Evolutionary conservation across 1,284 basidiomycete genomes (phyloP), one percentile per base, ranked within the genome.

Genomic region (Cryptococcus jaspeensis): DNA sequence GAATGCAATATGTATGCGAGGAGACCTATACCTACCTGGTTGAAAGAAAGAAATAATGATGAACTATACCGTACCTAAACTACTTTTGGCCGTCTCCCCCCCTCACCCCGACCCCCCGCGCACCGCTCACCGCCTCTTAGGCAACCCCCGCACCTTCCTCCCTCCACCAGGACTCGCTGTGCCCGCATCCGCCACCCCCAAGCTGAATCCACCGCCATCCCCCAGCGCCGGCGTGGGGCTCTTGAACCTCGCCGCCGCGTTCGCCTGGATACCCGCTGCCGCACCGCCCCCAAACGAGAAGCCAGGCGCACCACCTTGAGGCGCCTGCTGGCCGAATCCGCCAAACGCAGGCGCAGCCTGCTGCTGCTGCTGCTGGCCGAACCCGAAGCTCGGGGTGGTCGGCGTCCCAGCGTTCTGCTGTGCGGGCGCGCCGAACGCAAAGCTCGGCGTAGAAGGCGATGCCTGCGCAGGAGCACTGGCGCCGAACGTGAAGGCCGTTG

Each of bases 121-220:
- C 44, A 28, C 43, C 39, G 13, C 20, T 38, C 44, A 47, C 44
- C 58, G 7, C 55, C 53, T 54, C 58, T 52, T 12, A 52, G 59
- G 59, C 15, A 63, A 39, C 32, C 55, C 58, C 46, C 58, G 60
- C 7, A 63, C 51, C 41, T 52, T 52, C 36, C 61, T 56, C 6
- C 57, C 58, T 36, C 55, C 57, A 16, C 52, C 55, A 25, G 61
- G 54, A 11, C 16, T 32, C 4, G 53, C 15, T 22, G 40, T 39
- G 22, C 38, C 42, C 13, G 50, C 23, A 39, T 58, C 59, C 40
- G 42, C 55, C 28, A 52, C 44, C 16, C 61, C 61, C 39, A 63
- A 44, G 46, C 61, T 63, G 42, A 63, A 63, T 6, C 61, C 60
- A 7, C 58, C 59, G 11, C n/a, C 55, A 32, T 28, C 46, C 15